A percentile compares a stretch with the other conserved stretches of the same genome.
Evolutionary conservation across 768 basidiomycete species (phyloP).

Genomic region (Paxillus involutus): DNA sequence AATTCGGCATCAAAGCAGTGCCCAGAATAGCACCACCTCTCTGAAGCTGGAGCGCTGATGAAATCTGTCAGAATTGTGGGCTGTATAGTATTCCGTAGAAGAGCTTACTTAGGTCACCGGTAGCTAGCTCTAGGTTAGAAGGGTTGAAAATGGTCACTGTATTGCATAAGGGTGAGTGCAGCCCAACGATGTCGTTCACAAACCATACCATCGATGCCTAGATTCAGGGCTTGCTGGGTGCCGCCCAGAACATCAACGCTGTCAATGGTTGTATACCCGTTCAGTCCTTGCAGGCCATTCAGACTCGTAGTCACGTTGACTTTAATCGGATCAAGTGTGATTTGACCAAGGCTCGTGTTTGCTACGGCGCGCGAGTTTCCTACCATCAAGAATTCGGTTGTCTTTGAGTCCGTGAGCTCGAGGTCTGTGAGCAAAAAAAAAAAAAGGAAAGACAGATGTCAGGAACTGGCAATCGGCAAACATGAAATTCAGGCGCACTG

Average conservation of each 20-base stretch:
- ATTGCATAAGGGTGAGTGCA: not conserved
- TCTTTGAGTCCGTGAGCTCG: constrained; percentile 50
- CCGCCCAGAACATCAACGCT: constrained; percentile 69
- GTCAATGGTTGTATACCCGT: constrained; percentile 53
- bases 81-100: not conserved
- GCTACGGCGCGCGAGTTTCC: constrained; percentile 62
- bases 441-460: not conserved
- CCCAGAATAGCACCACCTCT: constrained; percentile 54
- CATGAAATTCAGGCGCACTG: constrained; percentile 39
- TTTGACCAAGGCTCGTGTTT: constrained; percentile 59
- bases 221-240: constrained; percentile 52
- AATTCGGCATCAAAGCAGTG: constrained; percentile 58
- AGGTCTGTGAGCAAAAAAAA: constrained; percentile 39
- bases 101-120: constrained; percentile 61
- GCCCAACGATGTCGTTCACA: not conserved
- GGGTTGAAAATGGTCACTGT: constrained; percentile 66
- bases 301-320: constrained; percentile 67
- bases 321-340: constrained; percentile 69
- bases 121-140: constrained; percentile 58
- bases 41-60: constrained; percentile 54
- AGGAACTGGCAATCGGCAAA: not conserved
- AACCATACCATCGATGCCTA: constrained; percentile 55
- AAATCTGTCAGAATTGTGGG: not conserved
- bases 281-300: constrained; percentile 59
- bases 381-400: constrained; percentile 54